phyloP scores from a whole-genome alignment of 2,329 filamentous ascomycete genomes.

The Aureobasidium zeae region DNA sequence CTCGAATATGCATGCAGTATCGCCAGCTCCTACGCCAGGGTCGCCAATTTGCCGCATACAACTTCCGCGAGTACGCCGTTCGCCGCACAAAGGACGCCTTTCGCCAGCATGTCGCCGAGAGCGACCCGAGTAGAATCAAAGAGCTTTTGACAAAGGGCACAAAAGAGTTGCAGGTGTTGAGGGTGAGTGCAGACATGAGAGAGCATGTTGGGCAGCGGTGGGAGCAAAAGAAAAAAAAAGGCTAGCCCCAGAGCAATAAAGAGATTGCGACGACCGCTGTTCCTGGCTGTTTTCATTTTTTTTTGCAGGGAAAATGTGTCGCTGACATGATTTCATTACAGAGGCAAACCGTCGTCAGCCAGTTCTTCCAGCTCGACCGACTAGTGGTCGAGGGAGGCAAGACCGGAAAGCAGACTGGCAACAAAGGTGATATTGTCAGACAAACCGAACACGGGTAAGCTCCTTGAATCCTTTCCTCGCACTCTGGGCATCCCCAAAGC shows the following conservation, averaged over 20 bases:
- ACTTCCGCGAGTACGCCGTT: slow-evolving; percentile 94
- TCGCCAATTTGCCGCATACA: slow-evolving; percentile 83
- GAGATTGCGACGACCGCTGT: no score
- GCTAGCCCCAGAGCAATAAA: no score
- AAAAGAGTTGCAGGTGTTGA: slow-evolving; percentile 78
- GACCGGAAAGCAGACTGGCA: slow-evolving; percentile 62
- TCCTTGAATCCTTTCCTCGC: neutral
- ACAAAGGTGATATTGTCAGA: slow-evolving; percentile 57
- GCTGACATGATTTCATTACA: slow-evolving; percentile 43
- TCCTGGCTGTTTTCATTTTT: no score
- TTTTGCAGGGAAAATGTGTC: no score
- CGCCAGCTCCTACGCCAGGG: slow-evolving; percentile 83
- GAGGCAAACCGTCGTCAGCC: slow-evolving; percentile 90
- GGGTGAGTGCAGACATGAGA: slow-evolving; percentile 52
- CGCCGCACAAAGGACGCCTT: slow-evolving; percentile 87
- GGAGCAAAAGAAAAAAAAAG: no score
- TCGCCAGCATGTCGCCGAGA: slow-evolving; percentile 63
- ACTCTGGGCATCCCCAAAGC: no score
- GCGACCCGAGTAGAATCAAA: slow-evolving; percentile 69
- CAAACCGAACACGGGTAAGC: slow-evolving; percentile 72
- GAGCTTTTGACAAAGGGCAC: slow-evolving; percentile 82
- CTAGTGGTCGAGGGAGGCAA: slow-evolving; percentile 87
- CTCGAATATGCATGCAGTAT: slow-evolving; percentile 58
- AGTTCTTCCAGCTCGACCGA: slow-evolving; percentile 86
- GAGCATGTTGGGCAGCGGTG: neutral